Evolutionary conservation across 2,329 filamentous ascomycete species (phyloP), one percentile per base, ranked within the genome.

Genomic region (Neonectria neomacrospora): DNA sequence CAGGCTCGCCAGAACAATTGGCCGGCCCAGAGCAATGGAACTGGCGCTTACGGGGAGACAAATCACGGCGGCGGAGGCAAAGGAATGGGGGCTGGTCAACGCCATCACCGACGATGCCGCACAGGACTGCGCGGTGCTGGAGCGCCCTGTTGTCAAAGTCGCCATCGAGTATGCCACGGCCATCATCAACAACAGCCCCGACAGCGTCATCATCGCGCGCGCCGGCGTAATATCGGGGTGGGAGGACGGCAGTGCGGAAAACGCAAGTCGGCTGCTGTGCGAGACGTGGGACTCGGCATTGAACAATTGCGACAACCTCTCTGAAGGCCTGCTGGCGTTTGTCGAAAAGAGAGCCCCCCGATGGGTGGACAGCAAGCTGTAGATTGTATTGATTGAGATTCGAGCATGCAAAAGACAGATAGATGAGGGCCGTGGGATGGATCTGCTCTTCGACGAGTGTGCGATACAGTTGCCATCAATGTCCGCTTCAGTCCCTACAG

Each of bases 321-420:
- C 83, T 51, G 90, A 93, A 77, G 91, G 91, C 0, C 80, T 93
- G 30, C 82, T 74, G 76, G 90, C 90, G 55, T 94, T 93, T 80
- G 88, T 90, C 28, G 90, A 92, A 81, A 91, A 89, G 82, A 83
- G 89, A 73, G 83, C 85, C 75, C 88, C 90, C 1, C 80, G 79
- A 48, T 93, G 90, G 90, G 83, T 81, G 66, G 80, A 85, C 63
- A 87, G 85, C 73, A 88, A 87, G 73, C 66, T 88, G 66, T 88
- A 45, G 4, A 18, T 3, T 37, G 32, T 14, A 5, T 14, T 6
- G 3, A 14, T 6, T 2, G 12, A 6, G 5, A 30, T 30, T 30
- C 9, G 28, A 30, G 28, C 28, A 6, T 34, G 6, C 32, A 6
- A 34, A 34, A 34, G 12, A 34, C 12, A 5, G 32, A 34, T 16